Evolutionary conservation across 441 rosid species (phyloP).

Genomic region (Capsella rubella): DNA sequence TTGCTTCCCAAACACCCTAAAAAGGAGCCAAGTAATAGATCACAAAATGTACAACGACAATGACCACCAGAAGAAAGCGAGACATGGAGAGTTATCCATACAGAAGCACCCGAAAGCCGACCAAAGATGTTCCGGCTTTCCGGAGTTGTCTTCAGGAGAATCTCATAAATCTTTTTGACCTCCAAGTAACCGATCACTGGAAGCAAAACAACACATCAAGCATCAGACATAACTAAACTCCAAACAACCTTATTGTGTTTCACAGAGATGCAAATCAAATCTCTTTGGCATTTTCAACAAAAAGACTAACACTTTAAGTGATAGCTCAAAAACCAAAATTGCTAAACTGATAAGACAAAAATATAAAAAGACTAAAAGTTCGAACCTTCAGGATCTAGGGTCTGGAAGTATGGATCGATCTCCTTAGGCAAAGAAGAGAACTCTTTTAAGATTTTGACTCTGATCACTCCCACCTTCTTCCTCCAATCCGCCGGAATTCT

Average conservation of each 20-base stretch:
- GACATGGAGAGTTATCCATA: slow-evolving; percentile 50
- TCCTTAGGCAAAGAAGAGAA: slow-evolving; percentile 82
- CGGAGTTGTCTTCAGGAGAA: slow-evolving; percentile 76
- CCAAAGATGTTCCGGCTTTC: slow-evolving; percentile 95
- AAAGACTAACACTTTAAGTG: slow-evolving; percentile 13
- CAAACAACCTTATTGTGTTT: slow-evolving; percentile 19
- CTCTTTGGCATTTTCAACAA: slow-evolving; percentile 2
- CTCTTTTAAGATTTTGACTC: slow-evolving; percentile 76
- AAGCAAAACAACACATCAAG: slow-evolving; percentile 32
- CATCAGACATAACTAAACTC: slow-evolving; percentile 9
- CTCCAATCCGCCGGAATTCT: slow-evolving; percentile 91
- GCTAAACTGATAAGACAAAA: slow-evolving; percentile 11
- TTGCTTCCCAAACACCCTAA: slow-evolving; percentile 95
- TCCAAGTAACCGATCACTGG: slow-evolving; percentile 86
- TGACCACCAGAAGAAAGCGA: not conserved
- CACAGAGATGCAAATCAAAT: slow-evolving; percentile 9
- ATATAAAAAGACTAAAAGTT: not conserved
- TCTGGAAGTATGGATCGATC: slow-evolving; percentile 75
- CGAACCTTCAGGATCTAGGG: slow-evolving; percentile 80
- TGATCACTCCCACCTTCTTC: slow-evolving; percentile 70
- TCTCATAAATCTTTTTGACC: slow-evolving; percentile 80
- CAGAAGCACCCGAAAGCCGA: slow-evolving; percentile 92
- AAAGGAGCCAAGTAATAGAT: slow-evolving; percentile 17
- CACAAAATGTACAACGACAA: not conserved
- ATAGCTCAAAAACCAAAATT: not conserved